Base-by-base conservation (phyloP, 371 early-diverging fungal species). In the Syncephalis fuscata region DNA sequence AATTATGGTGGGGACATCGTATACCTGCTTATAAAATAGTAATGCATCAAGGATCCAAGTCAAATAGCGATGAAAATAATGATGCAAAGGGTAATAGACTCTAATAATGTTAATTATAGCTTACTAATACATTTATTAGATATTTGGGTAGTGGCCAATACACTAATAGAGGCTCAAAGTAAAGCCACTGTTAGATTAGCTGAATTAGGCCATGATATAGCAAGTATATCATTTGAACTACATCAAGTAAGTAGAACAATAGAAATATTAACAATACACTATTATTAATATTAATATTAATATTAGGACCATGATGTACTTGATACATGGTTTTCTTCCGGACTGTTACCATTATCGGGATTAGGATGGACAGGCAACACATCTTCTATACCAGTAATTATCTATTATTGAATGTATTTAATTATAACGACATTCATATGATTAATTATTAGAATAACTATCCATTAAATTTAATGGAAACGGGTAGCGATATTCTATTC, bases 291-390 rank as follows among this genome's bases (percentile, higher is more conserved):
- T 52, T 10, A 17, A 53, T 2, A 48, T 56, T 19, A 19, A 9
- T 51, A 51, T 11, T 78, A 86, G 75, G 99, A 99, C 60, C 80
- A 78, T 14, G 99, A 99, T 66, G 99, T 99, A 8, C 64, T 99
- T 21, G 99, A 99, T 59, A 99, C 99, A 1, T 99, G 99, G 99
- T 99, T 99, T 60, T 98, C 98, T 11, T 89, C 98, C 14, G 99
- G 84, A 14, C 71, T 99, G 32, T 76, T 95, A 71, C 99, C 99
- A 1, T 74, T 99, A 41, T 84, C 98, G 7, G 86, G 68, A 22
- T 82, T 74, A 16, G 76, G 73, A 15, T 79, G 80, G 80, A 70
- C 63, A 17, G 76, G 71, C 15, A 27, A 51, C 11, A 54, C 41
- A 10, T 60, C 60, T 42, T 38, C 49, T 21, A 60, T 56, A 50